Evolutionary conservation across 768 basidiomycete genomes (phyloP), one percentile per base, ranked within the genome.

Genomic region (Lactifluus subvellereus): DNA sequence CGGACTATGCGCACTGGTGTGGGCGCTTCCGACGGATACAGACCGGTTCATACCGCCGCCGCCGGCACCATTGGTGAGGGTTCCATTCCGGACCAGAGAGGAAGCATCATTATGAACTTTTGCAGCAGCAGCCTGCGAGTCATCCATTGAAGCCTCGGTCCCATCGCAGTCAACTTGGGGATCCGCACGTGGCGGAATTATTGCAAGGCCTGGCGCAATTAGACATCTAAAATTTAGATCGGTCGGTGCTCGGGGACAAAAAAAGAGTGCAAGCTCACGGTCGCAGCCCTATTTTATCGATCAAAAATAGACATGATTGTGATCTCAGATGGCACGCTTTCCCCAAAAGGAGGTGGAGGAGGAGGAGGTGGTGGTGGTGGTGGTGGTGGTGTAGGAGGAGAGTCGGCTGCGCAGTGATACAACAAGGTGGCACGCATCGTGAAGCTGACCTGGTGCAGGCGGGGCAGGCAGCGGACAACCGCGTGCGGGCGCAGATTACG

Each of bases 31-130:
- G 78, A 77, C 77, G 2, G 75, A 78, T 22, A 77, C 77, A 56
- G 82, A 87, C 32, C 80, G 77, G 32, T 88, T 91, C 67, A 76
- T 89, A 45, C 91, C 89, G 89, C 88, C 88, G 3, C 73, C 72
- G 52, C 56, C 45, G 2, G 48, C 11, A 38, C 48, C 49, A 20
- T 66, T 54, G 27, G 67, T 67, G 61, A 70, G 72, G 74, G 1
- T 54, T 32, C n/a, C n/a, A n/a, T n/a, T n/a, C n/a, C 30, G 13
- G 56, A 60, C 57, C 22, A 3, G 13, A 32, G 57, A n/a, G 35
- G 13, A 9, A 49, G 27, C 1, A 50, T 20, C 54, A 9, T 35
- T 9, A n/a, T 61, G 47, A 55, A 48, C 38, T 2, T 40, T 47
- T 48, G 38, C 10, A 47, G 35, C 43, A 60, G 62, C 57, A 38